These are phyloP conservation scores for Camellia sinensis DNA, from an alignment of 148 eudicot species.

Conservation along the genomic window DNA sequence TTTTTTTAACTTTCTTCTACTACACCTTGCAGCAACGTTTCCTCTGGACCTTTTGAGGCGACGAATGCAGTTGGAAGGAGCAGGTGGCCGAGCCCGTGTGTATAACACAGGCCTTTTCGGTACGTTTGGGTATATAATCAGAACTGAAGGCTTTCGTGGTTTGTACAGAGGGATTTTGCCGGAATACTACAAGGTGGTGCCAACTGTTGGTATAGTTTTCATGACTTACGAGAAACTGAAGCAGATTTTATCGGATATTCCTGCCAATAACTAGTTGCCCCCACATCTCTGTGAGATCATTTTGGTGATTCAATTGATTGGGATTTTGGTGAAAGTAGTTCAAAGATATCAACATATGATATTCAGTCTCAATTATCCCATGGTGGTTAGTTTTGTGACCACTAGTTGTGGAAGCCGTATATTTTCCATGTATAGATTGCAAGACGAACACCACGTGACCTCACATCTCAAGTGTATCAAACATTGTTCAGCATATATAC, in stretches of 20 bases:
- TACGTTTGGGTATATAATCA: slow-evolving; percentile 51
- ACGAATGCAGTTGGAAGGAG: slow-evolving; percentile 95
- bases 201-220: slow-evolving; percentile 47
- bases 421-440: slow-evolving; percentile 20
- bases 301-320: neutral
- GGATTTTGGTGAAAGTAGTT: neutral
- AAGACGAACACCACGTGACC: neutral
- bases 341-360: neutral
- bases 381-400: slow-evolving; percentile 9
- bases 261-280: slow-evolving; percentile 17
- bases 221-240: slow-evolving; percentile 71
- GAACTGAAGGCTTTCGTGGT: slow-evolving; percentile 49
- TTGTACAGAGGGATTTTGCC: slow-evolving; percentile 60
- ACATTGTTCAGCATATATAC: neutral
- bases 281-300: slow-evolving; percentile 1
- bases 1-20: neutral
- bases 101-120: slow-evolving; percentile 71
- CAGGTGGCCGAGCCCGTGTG: slow-evolving; percentile 81
- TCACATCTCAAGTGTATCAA: neutral
- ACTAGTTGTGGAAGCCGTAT: slow-evolving; percentile 8
- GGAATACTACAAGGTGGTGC: slow-evolving; percentile 61
- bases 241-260: slow-evolving; percentile 53
- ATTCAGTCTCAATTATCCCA: neutral
- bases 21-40: slow-evolving; percentile 61
- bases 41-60: slow-evolving; percentile 94